These are phyloP conservation scores for Arthrinium puccinioides DNA, from an alignment of 2,329 filamentous ascomycete species.

Conservation along the genomic window DNA sequence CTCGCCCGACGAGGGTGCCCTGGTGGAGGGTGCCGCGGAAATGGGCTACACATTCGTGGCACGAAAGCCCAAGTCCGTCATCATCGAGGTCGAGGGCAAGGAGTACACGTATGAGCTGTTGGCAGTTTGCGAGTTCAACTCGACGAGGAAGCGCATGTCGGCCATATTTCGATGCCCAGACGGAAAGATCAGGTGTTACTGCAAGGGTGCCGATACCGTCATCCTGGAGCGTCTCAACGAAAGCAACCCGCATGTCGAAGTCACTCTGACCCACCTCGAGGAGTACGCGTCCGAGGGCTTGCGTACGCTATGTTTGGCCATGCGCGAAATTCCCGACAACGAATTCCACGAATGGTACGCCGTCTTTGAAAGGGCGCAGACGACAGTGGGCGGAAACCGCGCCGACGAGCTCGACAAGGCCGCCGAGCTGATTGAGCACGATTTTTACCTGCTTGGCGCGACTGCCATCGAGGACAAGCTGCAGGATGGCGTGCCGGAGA, in stretches of 20 bases:
- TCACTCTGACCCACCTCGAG: slow-evolving; percentile 91
- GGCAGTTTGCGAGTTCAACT: slow-evolving; percentile 99
- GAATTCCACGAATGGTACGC: slow-evolving; percentile 84
- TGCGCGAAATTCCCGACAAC: slow-evolving; percentile 84
- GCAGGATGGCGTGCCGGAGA: slow-evolving; percentile 96
- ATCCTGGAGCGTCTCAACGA: slow-evolving; percentile 84
- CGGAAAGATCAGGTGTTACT: slow-evolving; percentile 88
- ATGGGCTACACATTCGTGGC: slow-evolving; percentile 88
- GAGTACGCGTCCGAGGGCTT: slow-evolving; percentile 96
- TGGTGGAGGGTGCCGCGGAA: slow-evolving; percentile 81
- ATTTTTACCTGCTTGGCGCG: slow-evolving; percentile 84
- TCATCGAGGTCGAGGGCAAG: slow-evolving; percentile 67
- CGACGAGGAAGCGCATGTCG: slow-evolving; percentile 94
- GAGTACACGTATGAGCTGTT: slow-evolving; percentile 81
- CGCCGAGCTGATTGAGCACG: slow-evolving; percentile 87
- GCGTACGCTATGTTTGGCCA: slow-evolving; percentile 86
- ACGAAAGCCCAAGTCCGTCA: slow-evolving; percentile 80
- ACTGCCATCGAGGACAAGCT: slow-evolving; percentile 96
- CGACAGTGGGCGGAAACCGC: slow-evolving; percentile 85
- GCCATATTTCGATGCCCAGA: slow-evolving; percentile 95
- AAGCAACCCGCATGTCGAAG: slow-evolving; percentile 79
- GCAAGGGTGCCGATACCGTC: slow-evolving; percentile 95
- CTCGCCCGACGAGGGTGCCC: slow-evolving; percentile 92
- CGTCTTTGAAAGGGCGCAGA: slow-evolving; percentile 80
- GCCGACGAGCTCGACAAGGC: slow-evolving; percentile 96